Percentiles rank a stretch among this genome's conserved stretches.
Conservation (phyloP, 1,139 yeast genomes). For the Insectozyma bohioensis region DNA sequence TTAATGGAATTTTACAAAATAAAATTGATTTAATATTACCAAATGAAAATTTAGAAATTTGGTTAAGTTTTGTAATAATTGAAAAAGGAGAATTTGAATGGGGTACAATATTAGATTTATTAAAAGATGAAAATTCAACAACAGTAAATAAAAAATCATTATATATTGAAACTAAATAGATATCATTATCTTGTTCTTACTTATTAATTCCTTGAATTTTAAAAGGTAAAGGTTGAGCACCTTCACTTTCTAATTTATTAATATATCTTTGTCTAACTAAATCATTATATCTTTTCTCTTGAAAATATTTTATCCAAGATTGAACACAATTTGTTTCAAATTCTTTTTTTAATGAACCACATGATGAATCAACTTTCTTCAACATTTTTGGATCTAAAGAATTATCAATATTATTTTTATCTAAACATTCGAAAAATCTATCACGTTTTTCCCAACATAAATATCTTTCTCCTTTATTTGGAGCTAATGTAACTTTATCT, state of each 20-base stretch:
- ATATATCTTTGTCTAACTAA: conserved; percentile 43
- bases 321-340: conserved; percentile 45
- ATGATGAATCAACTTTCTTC: conserved; percentile 30
- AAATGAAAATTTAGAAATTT: conserved; percentile 38
- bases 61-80: conserved; percentile 58
- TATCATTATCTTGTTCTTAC: too few species aligned
- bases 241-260: conserved; percentile 44
- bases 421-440: conserved; percentile 40
- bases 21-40: conserved; percentile 42
- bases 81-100: conserved; percentile 79
- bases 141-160: conserved; percentile 37
- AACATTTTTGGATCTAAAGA: conserved; percentile 41
- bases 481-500: conserved; percentile 34
- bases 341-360: conserved; percentile 35
- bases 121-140: conserved; percentile 21
- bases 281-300: conserved; percentile 47
- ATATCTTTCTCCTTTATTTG: conserved; percentile 39
- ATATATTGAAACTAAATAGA: conserved; percentile 29
- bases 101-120: conserved; percentile 66
- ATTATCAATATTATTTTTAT: conserved; percentile 41
- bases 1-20: conserved; percentile 66
- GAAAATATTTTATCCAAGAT: conserved; percentile 48
- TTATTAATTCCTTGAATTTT: conserved; percentile 28
- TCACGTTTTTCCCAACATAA: conserved; percentile 50
- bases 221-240: conserved; percentile 49